Percentiles rank a stretch among this genome's conserved stretches.
phyloP scores from a whole-genome alignment of 768 basidiomycete genomes.

The Zangia roseola region DNA sequence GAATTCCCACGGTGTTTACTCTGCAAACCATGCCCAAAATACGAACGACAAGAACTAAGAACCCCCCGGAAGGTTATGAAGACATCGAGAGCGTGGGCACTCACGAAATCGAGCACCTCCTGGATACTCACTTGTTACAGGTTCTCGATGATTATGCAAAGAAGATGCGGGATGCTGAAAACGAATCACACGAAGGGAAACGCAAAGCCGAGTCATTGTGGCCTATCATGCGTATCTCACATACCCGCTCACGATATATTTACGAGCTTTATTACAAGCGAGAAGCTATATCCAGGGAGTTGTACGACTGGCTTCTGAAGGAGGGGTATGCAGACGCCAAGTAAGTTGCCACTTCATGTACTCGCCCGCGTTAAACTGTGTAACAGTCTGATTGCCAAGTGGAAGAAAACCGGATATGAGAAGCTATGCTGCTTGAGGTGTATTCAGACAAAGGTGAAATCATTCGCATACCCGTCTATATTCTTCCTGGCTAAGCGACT shows the following conservation, averaged over 20 bases:
- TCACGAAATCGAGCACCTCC: neutral
- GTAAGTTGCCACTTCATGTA: constrained; percentile 46
- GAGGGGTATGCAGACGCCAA: constrained; percentile 96
- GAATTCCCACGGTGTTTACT: constrained; percentile 19
- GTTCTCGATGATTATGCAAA: constrained; percentile 97
- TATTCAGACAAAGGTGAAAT: constrained; percentile 85
- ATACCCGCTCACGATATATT: constrained; percentile 93
- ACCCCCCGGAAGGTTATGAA: constrained; percentile 93
- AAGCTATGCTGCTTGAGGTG: constrained; percentile 96
- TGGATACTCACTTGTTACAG: constrained; percentile 38
- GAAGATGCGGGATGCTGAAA: constrained; percentile 99
- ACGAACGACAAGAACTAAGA: constrained; percentile 87
- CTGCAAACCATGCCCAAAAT: constrained; percentile 82
- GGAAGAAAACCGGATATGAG: constrained; percentile 99
- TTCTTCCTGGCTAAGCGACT: constrained; percentile 9
- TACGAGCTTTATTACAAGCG: constrained; percentile 99
- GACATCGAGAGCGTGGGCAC: constrained; percentile 77
- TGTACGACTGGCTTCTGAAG: constrained; percentile 98
- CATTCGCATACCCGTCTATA: constrained; percentile 1
- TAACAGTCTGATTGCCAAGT: constrained; percentile 94
- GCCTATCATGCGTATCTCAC: constrained; percentile 98
- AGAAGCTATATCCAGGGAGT: constrained; percentile 86
- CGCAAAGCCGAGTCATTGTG: constrained; percentile 89
- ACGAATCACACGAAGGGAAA: constrained; percentile 98
- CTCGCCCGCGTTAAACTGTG: constrained; percentile 5